Percentiles rank a stretch among this genome's conserved stretches.
These are phyloP conservation scores for Dalbergia oliveri DNA, from an alignment of 306 rosid genomes.

Conservation along the genomic window DNA sequence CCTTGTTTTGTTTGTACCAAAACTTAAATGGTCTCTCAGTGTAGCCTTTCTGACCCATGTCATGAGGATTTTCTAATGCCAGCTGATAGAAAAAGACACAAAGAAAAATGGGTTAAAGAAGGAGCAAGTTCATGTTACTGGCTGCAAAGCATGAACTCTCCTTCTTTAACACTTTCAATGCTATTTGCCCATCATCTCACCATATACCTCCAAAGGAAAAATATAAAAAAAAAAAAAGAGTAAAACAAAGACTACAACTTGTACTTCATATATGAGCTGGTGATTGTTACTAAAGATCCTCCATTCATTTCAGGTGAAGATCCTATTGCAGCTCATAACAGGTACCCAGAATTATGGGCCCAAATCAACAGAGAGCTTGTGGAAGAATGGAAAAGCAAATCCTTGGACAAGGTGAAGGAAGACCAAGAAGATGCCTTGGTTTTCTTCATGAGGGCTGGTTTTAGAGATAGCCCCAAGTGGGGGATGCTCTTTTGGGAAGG, in stretches of 20 bases:
- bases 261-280: not conserved
- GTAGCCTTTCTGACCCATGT: slow-evolving; percentile 12
- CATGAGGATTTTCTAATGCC: slow-evolving; percentile 31
- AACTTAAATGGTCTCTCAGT: slow-evolving; percentile 12
- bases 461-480: slow-evolving; percentile 89
- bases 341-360: slow-evolving; percentile 97
- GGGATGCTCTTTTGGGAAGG: slow-evolving; percentile 99
- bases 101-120: no score
- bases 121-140: no score
- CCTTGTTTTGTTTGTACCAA: slow-evolving; percentile 30
- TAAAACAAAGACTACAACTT: not conserved
- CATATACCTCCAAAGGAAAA: not conserved
- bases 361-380: slow-evolving; percentile 85
- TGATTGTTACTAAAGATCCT: slow-evolving; percentile 17
- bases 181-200: no score
- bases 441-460: slow-evolving; percentile 98
- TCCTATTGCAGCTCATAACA: slow-evolving; percentile 89
- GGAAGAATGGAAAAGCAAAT: slow-evolving; percentile 81
- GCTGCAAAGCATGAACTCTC: no score
- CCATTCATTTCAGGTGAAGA: slow-evolving; percentile 74
- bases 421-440: slow-evolving; percentile 71
- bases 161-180: no score
- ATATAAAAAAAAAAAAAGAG: not conserved
- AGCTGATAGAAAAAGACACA: slow-evolving; percentile 5
- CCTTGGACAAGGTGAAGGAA: slow-evolving; percentile 55